Base-by-base conservation (phyloP, 352 stramenopile genomes). In the Pythium guiyangense region DNA sequence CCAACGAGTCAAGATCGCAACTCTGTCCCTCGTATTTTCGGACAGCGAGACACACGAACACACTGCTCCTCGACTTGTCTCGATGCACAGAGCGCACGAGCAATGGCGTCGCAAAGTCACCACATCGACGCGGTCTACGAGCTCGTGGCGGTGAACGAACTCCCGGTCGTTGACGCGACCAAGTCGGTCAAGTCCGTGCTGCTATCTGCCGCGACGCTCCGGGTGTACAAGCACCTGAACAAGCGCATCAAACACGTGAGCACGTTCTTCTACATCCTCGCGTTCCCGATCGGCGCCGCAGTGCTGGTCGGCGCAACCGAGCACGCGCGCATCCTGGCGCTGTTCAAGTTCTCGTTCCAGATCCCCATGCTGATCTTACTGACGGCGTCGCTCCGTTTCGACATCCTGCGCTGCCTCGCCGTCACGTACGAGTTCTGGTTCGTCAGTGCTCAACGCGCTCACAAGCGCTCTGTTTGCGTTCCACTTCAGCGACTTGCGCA, bases 371-470 rank as follows among this genome's bases (percentile, higher is more conserved):
- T 61, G 18, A 17, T 55, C 11, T 22, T 40, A 8, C 39, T 45
- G 2, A 45, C 39, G 1, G 9, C 15, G 6, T 18, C 14, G 15
- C 12, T 59, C 10, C 53, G 43, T 1, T 15, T 50, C 1, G 53
- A 59, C 17, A 29, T 59, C 15, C 53, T 59, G 15, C 37, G 25
- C 22, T 64, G 58, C 6, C 46, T 50, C 10, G 40, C 39, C 0
- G 4, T 20, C 15, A 71, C 67, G 9, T 74, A 79, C 64, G 70
- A 79, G 43, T 71, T 73, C 37, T 79, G 67, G 64, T 74, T 75
- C 59, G 70, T 76, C 49, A 26, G 29, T 57, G 9, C 37, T 70
- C 9, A 67, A 64, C 27, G 20, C 52, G 0, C n/a, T 55, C 3
- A 60, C 59, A 2, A 60, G 58, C 14, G 9, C 54, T 2, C 35